Base-by-base conservation (phyloP, 2,329 filamentous ascomycete genomes). In the Monilinia vaccinii-corymbosi region DNA sequence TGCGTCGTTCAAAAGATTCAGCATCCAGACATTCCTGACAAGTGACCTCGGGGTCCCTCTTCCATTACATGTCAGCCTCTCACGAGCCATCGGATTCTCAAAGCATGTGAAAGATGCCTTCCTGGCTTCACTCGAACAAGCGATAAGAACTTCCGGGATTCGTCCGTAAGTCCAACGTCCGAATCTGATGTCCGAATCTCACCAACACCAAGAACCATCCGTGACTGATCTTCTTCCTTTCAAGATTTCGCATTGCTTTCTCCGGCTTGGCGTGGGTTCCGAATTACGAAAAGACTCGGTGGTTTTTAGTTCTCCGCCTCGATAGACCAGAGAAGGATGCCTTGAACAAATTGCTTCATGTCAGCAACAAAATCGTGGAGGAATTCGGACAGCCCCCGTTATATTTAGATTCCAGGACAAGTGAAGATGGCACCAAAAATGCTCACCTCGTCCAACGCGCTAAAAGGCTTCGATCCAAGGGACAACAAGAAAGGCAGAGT, bases 11-110 rank as follows among this genome's bases (percentile, higher is more conserved):
- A 34, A 38, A 21, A 44, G 32, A 25, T 28, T 72, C n/a, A 67
- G 75, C 56, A 76, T 94, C 21, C 79, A 86, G 64, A 87, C 81
- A 64, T 84, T 94, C 62, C 76, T 97, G 7, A 82, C 81, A 46
- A 95, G 87, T 64, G 88, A 94, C 61, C 81, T 97, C 0, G 88
- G 85, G 61, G 84, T 85, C 7, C 85, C 88, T 6, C 77, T 90
- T 53, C 93, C 93, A 3, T 79, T 99, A 50, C 94, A 99, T 73
- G 85, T 99, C 69, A 96, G 91, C 66, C 80, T 99, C 8, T 97
- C 94, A 9, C 81, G 90, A 7, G 88, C 94, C 0, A 76, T 97
- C 55, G 81, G 85, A 14, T 82, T 99, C 36, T 77, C 78, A 51
- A 91, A 89, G 0, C 79, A 85, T n/a, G 79, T 87, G 64, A 90